Conservation (phyloP, 768 basidiomycete species). For the Ramaria sp. region DNA sequence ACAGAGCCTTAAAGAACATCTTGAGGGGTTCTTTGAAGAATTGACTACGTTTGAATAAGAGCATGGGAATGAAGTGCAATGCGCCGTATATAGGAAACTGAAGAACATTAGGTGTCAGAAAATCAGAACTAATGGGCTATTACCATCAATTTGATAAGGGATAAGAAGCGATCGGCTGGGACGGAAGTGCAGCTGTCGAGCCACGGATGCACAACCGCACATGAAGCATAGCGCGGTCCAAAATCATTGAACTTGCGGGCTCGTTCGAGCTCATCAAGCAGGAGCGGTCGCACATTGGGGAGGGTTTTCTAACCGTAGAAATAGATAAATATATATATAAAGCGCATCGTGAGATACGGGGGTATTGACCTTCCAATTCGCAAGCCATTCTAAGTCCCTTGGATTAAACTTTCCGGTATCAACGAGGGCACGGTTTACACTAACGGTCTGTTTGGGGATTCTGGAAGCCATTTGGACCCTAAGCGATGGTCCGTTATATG, state of each 20-base stretch:
- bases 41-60: constrained; percentile 66
- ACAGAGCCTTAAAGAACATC: constrained; percentile 51
- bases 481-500: not conserved
- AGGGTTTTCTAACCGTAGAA: not conserved
- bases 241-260: constrained; percentile 23
- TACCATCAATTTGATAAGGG: constrained; percentile 76
- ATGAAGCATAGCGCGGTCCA: constrained; percentile 45
- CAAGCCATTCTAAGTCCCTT: constrained; percentile 42
- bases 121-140: constrained; percentile 20
- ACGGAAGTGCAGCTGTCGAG: constrained; percentile 47
- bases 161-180: constrained; percentile 59
- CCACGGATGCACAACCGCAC: constrained; percentile 73
- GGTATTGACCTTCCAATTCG: constrained; percentile 40
- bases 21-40: constrained; percentile 56
- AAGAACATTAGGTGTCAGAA: constrained; percentile 19
- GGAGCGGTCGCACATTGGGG: constrained; percentile 3
- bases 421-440: constrained; percentile 51
- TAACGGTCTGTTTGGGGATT: constrained; percentile 45
- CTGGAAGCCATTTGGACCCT: constrained; percentile 69
- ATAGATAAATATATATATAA: not conserved
- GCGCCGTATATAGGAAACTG: constrained; percentile 56
- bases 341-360: too few species aligned
- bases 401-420: constrained; percentile 46
- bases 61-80: constrained; percentile 76
- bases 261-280: not conserved